Conservation (phyloP, 2,329 filamentous ascomycete genomes). For the Moelleriella libera region DNA sequence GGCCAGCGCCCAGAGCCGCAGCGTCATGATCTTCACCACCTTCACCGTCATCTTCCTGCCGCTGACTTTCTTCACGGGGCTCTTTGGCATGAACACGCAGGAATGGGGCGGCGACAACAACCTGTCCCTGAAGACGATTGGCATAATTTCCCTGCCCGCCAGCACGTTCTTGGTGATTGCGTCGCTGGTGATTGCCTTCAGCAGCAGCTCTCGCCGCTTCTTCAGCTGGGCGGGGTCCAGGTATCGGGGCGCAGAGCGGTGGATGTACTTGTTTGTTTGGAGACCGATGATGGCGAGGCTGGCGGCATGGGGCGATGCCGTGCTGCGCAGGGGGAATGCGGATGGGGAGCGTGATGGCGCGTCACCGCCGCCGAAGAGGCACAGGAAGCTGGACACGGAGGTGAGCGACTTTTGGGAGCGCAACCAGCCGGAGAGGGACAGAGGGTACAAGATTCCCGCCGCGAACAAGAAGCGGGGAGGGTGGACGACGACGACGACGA, state of each 20-base stretch:
- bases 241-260: conserved; percentile 6
- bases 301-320: neutral
- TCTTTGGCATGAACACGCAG: conserved; percentile 51
- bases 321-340: conserved; percentile 1
- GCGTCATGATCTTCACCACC: conserved; percentile 52
- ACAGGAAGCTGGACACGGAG: conserved; percentile 15
- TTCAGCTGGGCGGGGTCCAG: conserved; percentile 11
- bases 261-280: conserved; percentile 11
- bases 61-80: conserved; percentile 48
- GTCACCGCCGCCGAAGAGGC: conserved; percentile 4
- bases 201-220: conserved; percentile 24
- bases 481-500: neutral
- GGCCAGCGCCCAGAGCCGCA: conserved; percentile 45
- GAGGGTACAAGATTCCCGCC: conserved; percentile 22
- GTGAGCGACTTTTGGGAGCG: conserved; percentile 27
- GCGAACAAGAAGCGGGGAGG: conserved; percentile 17
- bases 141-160: conserved; percentile 30
- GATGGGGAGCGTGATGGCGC: conserved; percentile 5
- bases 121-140: conserved; percentile 28
- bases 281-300: conserved; percentile 8
- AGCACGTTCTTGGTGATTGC: conserved; percentile 32
- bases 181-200: conserved; percentile 43
- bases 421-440: conserved; percentile 22
- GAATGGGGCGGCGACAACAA: conserved; percentile 42
- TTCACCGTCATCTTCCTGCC: conserved; percentile 51